These are phyloP conservation scores for Tolypocladium cylindrosporum DNA, from an alignment of 2,329 filamentous ascomycete species.

Conservation along the genomic window DNA sequence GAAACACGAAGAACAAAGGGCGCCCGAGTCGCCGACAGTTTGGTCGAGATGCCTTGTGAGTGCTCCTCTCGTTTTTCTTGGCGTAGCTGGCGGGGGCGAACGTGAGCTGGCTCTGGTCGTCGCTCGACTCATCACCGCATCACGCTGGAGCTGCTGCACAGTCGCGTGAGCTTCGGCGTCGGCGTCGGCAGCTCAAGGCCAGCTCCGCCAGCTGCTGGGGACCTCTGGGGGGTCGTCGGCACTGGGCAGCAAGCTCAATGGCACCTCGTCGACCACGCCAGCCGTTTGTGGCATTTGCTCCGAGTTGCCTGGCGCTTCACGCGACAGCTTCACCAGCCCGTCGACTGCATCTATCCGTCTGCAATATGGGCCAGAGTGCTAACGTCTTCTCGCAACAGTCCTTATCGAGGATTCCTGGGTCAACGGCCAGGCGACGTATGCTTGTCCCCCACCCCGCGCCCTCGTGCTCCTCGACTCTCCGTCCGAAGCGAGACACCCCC, in stretches of 20 bases:
- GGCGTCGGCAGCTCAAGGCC: not conserved
- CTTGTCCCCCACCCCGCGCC: conserved; percentile 4
- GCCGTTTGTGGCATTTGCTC: not conserved
- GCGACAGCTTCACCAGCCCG: not conserved
- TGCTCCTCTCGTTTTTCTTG: conserved; percentile 7
- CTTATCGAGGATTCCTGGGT: conserved; percentile 29
- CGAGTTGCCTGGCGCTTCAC: not conserved
- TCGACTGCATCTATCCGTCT: not conserved
- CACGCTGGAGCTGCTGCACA: not conserved
- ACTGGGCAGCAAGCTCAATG: not conserved
- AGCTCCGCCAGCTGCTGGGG: not conserved
- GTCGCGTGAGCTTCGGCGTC: not conserved
- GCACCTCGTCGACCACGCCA: not conserved
- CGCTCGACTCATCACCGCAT: not conserved
- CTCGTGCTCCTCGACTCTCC: not conserved
- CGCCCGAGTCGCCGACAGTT: conserved; percentile 12
- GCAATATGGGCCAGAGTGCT: not conserved
- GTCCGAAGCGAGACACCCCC: not conserved
- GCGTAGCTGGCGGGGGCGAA: not conserved
- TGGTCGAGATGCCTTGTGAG: conserved; percentile 29
- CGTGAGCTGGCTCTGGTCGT: not conserved
- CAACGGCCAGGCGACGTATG: conserved; percentile 26
- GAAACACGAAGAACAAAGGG: conserved; percentile 9
- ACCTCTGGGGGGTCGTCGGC: not conserved
- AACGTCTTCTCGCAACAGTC: conserved; percentile 13